These are phyloP conservation scores for Tolypocladium ophioglossoides DNA, from an alignment of 2,329 filamentous ascomycete genomes.

Conservation along the genomic window DNA sequence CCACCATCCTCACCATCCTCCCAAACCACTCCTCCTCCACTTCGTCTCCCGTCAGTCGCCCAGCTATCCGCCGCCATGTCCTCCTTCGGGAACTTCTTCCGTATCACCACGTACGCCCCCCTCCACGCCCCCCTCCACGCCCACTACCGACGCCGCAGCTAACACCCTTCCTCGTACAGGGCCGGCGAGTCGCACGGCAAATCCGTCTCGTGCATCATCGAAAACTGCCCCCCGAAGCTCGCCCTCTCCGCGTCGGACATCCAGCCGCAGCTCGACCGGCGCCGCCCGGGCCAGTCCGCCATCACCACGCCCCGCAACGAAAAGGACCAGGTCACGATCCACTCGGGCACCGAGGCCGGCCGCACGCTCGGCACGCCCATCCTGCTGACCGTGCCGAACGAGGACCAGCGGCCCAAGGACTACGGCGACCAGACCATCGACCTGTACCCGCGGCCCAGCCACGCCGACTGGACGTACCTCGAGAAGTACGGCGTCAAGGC, in stretches of 20 bases:
- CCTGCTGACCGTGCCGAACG: constrained; percentile 75
- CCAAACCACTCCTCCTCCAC: neutral
- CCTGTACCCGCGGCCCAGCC: constrained; percentile 77
- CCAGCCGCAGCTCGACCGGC: constrained; percentile 87
- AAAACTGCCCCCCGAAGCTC: constrained; percentile 83
- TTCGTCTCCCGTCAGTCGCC: neutral
- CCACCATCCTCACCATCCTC: neutral
- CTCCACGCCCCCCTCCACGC: constrained; percentile 48
- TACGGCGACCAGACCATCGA: constrained; percentile 89
- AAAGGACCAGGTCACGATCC: constrained; percentile 83
- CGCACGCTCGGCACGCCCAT: constrained; percentile 87
- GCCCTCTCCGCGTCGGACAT: constrained; percentile 77
- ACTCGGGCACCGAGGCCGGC: constrained; percentile 86
- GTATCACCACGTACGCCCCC: constrained; percentile 63
- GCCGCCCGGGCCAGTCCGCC: constrained; percentile 78
- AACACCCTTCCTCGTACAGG: constrained; percentile 20
- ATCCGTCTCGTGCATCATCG: constrained; percentile 89
- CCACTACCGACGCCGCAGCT: constrained; percentile 34
- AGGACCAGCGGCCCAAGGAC: constrained; percentile 88
- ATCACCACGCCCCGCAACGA: constrained; percentile 91
- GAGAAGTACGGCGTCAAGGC: constrained; percentile 97
- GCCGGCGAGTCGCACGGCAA: constrained; percentile 69
- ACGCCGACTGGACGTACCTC: constrained; percentile 94
- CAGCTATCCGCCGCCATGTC: constrained; percentile 50
- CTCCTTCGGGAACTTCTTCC: constrained; percentile 74